Conservation (phyloP, 1,139 yeast species). For the Magnusiomyces tetraspermus region DNA sequence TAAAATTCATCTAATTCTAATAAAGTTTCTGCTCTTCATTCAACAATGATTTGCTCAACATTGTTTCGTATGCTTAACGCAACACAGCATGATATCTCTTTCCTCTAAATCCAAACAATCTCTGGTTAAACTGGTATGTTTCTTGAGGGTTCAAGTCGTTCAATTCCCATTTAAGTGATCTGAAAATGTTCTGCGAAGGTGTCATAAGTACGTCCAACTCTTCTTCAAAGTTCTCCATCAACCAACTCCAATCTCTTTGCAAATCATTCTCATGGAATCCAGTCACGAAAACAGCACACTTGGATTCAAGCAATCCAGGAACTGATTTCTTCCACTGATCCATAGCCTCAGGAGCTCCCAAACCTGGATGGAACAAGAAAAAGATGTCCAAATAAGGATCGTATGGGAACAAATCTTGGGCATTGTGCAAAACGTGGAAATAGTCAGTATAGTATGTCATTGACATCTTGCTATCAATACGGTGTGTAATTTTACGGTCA, state of each 20-base stretch:
- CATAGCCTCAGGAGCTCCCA: conserved; percentile 72
- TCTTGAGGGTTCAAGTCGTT: conserved; percentile 88
- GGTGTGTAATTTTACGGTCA: conserved; percentile 56
- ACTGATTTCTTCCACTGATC: conserved; percentile 75
- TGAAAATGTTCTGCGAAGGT: conserved; percentile 61
- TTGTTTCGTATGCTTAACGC: no score
- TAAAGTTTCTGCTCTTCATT: no score
- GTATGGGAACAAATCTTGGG: conserved; percentile 92
- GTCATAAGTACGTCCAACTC: conserved; percentile 78
- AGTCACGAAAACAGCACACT: conserved; percentile 84
- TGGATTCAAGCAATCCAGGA: conserved; percentile 80
- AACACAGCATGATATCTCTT: conserved; percentile 83
- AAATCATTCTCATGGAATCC: conserved; percentile 78
- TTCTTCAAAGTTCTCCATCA: conserved; percentile 52
- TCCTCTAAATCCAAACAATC: conserved; percentile 85
- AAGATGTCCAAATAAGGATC: conserved; percentile 92
- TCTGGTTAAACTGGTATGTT: conserved; percentile 83
- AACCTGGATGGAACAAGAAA: conserved; percentile 92
- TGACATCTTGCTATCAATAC: conserved; percentile 67
- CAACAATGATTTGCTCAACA: no score
- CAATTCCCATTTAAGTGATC: conserved; percentile 87
- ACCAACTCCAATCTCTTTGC: conserved; percentile 61
- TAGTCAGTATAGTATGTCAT: conserved; percentile 80
- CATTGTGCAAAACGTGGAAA: conserved; percentile 82
- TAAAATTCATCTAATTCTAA: no score